Evolutionary conservation across 2,329 filamentous ascomycete genomes (phyloP).

Genomic region (Coniochaeta prunicola): DNA sequence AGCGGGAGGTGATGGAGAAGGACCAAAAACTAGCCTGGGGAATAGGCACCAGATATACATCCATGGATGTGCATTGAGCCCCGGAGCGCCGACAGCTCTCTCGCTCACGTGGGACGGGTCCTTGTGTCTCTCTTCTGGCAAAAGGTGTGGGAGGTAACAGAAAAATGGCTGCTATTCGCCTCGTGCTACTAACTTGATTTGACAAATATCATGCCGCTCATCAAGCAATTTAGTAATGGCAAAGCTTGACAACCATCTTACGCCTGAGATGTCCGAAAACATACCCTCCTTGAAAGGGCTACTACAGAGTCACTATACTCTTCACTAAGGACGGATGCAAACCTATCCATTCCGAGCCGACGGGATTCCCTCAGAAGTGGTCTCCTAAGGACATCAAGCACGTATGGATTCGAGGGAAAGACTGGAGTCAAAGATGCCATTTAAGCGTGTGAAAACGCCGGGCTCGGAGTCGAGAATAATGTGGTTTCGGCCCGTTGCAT

Average conservation of each 20-base stretch:
- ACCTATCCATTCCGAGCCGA: no score
- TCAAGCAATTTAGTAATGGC: not conserved
- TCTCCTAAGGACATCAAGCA: no score
- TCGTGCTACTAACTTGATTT: not conserved
- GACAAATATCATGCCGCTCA: not conserved
- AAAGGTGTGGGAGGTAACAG: not conserved
- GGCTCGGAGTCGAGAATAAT: no score
- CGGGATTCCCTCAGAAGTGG: no score
- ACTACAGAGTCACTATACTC: not conserved
- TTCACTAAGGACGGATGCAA: no score
- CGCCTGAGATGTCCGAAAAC: not conserved
- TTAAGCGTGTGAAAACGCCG: no score
- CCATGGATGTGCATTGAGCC: no score
- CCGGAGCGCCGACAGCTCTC: not conserved
- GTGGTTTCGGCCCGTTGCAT: no score
- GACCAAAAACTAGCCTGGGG: not conserved
- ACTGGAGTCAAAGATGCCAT: no score
- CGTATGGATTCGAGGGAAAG: no score
- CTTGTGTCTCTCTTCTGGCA: not conserved
- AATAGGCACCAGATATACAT: not conserved
- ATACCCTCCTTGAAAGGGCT: not conserved
- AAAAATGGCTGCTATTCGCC: not conserved
- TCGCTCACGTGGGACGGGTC: not conserved
- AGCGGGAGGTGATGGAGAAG: not conserved
- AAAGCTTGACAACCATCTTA: not conserved